A percentile compares a stretch with the other conserved stretches of the same genome.
Conservation (phyloP, 2,329 filamentous ascomycete species). For the Metarhizium rileyi region DNA sequence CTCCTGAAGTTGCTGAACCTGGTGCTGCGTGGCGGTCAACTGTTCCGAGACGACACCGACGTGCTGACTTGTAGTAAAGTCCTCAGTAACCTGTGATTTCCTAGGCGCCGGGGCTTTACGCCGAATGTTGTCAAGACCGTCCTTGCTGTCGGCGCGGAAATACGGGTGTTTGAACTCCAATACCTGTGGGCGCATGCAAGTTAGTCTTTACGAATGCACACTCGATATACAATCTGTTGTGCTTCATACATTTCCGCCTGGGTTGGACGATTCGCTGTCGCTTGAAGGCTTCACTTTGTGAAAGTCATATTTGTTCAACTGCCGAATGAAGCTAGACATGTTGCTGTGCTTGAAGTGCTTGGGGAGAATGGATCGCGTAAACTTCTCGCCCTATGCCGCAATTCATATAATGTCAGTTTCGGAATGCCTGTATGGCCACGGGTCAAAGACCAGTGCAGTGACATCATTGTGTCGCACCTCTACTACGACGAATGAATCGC, state of each 20-base stretch:
- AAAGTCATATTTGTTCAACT: constrained; percentile 96
- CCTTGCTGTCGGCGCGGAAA: constrained; percentile 91
- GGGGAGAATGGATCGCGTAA: constrained; percentile 91
- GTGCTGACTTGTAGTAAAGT: constrained; percentile 76
- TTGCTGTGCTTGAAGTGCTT: constrained; percentile 99
- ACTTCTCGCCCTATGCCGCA: constrained; percentile 74
- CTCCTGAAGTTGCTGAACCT: constrained; percentile 79
- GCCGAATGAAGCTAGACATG: constrained; percentile 91
- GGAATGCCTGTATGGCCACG: background rate
- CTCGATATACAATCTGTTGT: background rate
- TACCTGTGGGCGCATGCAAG: constrained; percentile 29
- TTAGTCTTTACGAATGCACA: constrained; percentile 3
- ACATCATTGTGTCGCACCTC: constrained; percentile 59
- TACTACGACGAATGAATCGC: constrained; percentile 92
- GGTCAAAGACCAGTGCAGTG: background rate
- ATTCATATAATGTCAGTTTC: constrained; percentile 6
- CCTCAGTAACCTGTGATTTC: constrained; percentile 57
- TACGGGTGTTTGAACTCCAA: constrained; percentile 91
- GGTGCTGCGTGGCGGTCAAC: constrained; percentile 80
- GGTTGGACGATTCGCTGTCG: constrained; percentile 23
- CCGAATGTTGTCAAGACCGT: constrained; percentile 91
- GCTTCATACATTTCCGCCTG: constrained; percentile 26
- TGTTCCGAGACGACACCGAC: constrained; percentile 84
- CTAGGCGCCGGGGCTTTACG: constrained; percentile 88
- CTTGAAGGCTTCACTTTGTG: constrained; percentile 72